Base-by-base conservation (phyloP, 176 grass and related monocot genomes). In the Phragmites australis region DNA sequence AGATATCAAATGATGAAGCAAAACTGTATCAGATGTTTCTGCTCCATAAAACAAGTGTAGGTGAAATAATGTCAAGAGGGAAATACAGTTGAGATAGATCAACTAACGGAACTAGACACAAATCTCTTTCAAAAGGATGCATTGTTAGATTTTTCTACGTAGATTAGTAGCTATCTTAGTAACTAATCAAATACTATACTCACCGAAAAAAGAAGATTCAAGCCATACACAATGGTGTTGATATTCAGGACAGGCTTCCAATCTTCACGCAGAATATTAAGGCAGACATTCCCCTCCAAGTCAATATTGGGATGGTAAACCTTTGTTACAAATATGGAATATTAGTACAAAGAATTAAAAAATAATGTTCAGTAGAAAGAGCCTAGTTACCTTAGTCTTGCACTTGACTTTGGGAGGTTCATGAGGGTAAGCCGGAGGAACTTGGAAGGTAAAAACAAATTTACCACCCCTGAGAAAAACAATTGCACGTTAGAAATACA, bases 241-340 rank as follows among this genome's bases (percentile, higher is more conserved):
- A 93, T 82, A 72, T 93, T 93, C 27, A 90, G 91, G 62, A 93
- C 87, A 68, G 87, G 91, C 79, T 93, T 93, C 91, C 87, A 89
- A 74, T 93, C 91, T 84, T 93, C 87, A 75, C 84, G 91, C 23
- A 93, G 81, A 84, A 90, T 93, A 62, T 90, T 93, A 25, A 93
- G 81, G 56, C 91, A 93, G 16, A 93, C 91, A 82, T 93, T 93
- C 74, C 92, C 92, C 59, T 94, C 83, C 79, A 94, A 67, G 70
- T 94, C 88, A 74, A 94, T 94, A 84, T 94, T 91, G 30, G 92
- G 92, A 87, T 94, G 92, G 65, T 94, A 94, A 21, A 94, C 82
- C 91, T 94, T 58, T 15, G 22, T 25, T 62, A 56, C 57, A 25
- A 18, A 67, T 25, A 77, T 32, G 15, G 17, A 64, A 61, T 30